Base-by-base conservation (phyloP, 78 protist species). In the Tieghemostelium lacteum region DNA sequence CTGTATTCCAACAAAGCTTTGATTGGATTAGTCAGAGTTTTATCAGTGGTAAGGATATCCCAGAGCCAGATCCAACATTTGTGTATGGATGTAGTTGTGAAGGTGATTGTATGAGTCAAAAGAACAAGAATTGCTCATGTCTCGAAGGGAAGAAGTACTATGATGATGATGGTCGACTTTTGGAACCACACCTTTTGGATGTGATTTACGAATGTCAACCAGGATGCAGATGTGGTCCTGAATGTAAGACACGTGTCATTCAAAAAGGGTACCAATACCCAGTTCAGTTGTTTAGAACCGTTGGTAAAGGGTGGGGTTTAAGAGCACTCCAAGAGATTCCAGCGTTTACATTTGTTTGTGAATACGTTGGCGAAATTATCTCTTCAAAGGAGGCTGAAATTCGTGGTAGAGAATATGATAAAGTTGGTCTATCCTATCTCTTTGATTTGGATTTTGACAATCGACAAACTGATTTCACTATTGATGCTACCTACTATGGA, bases 311-410 rank as follows among this genome's bases (percentile, higher is more conserved):
- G 1, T 94, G 96, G 96, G 92, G 92, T 19, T 71, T 85, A 12
- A 70, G 96, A 5, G 22, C 92, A 2, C 45, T 34, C 10, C 37
- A 45, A 16, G 87, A 65, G 14, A 74, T 94, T 5, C 89, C 75
- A 5, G 66, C 17, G 22, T 37, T 54, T n/a, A 74, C 72, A 7
- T 94, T 85, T 73, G 96, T 94, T 37, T 65, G 88, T 70, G 96
- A 94, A 77, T 94, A 89, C 65, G 75, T 71, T 1, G 96, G 96
- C 55, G 96, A 94, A 66, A 62, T 92, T 50, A 67, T 94, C 24
- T 20, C 88, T 7, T n/a, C 28, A 4, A 73, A 78, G 2, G 95
- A 75, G 22, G 96, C 95, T 8, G 92, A 94, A 34, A 14, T n/a
- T 8, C 67, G 96, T 33, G 96, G 96, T 28, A 6, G 34, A 24